Evolutionary conservation across 169 alveolate genomes (phyloP).

Genomic region (Prorocentrum cordatum): DNA sequence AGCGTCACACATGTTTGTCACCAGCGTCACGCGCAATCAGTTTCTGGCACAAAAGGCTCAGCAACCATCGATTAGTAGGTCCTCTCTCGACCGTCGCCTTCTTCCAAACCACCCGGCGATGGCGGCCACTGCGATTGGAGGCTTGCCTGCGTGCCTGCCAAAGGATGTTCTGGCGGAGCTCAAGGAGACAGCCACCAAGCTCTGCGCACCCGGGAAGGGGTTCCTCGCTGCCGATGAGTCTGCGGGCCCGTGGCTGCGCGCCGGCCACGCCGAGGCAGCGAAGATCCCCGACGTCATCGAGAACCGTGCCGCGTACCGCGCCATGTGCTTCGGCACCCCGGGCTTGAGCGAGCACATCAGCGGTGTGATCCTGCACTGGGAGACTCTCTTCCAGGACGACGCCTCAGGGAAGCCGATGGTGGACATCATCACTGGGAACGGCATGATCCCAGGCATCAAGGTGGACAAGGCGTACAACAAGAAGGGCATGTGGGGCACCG

Average conservation of each 20-base stretch:
- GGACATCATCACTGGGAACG: constrained; percentile 83
- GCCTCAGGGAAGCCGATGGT: constrained; percentile 84
- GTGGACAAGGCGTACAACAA: constrained; percentile 58
- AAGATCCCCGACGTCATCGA: constrained; percentile 48
- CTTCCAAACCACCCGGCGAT: too few relatives aligned
- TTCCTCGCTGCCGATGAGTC: constrained; percentile 99
- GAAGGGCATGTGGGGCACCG: constrained; percentile 64
- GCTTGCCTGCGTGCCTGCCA: too few relatives aligned
- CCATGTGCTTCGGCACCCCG: constrained; percentile 17
- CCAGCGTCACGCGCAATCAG: too few relatives aligned
- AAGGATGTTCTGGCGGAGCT: constrained; percentile 70
- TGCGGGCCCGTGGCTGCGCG: constrained; percentile 75
- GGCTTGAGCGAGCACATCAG: constrained; percentile 90
- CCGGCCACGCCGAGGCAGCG: constrained; percentile 34
- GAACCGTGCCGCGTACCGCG: constrained; percentile 37
- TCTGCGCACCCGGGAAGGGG: constrained; percentile 89
- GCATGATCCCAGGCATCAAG: constrained; percentile 94
- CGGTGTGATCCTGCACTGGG: constrained; percentile 97
- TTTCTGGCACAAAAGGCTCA: too few relatives aligned
- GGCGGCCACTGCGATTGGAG: too few relatives aligned
- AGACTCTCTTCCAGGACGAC: constrained; percentile 92
- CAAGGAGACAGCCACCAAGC: constrained; percentile 61
- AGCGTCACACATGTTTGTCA: too few relatives aligned
- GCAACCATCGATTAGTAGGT: too few relatives aligned
- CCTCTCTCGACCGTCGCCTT: too few relatives aligned